These are phyloP conservation scores for Leucoagaricus sp. DNA, from an alignment of 1,284 basidiomycete species.

Conservation along the genomic window DNA sequence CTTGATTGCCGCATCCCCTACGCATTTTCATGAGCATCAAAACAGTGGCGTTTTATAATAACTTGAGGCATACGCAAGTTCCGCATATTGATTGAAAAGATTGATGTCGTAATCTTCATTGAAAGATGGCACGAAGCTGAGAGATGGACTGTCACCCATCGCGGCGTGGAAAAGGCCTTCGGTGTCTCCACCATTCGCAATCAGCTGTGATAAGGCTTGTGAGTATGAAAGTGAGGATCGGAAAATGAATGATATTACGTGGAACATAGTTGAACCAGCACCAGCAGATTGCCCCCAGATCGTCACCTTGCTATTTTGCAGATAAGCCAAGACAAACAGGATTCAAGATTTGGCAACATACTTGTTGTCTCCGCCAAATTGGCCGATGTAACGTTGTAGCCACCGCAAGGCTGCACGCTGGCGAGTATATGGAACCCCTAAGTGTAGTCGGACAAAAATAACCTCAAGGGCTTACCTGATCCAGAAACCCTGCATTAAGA, in stretches of 20 bases:
- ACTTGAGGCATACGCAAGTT: slow-evolving; percentile 28
- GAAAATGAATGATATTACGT: slow-evolving; percentile 28
- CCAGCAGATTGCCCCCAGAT: slow-evolving; percentile 43
- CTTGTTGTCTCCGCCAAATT: slow-evolving; percentile 37
- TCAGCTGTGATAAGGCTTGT: slow-evolving; percentile 24
- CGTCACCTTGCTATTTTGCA: slow-evolving; percentile 27
- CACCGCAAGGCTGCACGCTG: slow-evolving; percentile 38
- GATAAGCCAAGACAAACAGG: not conserved
- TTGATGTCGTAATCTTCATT: slow-evolving; percentile 28
- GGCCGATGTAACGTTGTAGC: slow-evolving; percentile 36
- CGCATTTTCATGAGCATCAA: not conserved
- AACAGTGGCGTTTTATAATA: not conserved
- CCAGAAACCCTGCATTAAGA: slow-evolving; percentile 39
- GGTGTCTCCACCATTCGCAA: slow-evolving; percentile 34
- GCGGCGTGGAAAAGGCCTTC: slow-evolving; percentile 35
- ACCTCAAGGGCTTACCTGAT: too few relatives aligned
- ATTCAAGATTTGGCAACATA: slow-evolving; percentile 6
- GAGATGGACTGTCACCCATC: slow-evolving; percentile 39
- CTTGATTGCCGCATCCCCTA: slow-evolving; percentile 28
- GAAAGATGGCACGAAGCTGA: slow-evolving; percentile 30
- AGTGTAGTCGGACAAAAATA: too few relatives aligned
- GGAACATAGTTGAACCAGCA: slow-evolving; percentile 41
- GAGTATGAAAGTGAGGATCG: not conserved
- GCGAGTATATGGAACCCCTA: too few relatives aligned
- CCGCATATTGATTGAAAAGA: slow-evolving; percentile 32